phyloP scores from a whole-genome alignment of 352 stramenopile genomes.

The Elongisporangium prolatum region DNA sequence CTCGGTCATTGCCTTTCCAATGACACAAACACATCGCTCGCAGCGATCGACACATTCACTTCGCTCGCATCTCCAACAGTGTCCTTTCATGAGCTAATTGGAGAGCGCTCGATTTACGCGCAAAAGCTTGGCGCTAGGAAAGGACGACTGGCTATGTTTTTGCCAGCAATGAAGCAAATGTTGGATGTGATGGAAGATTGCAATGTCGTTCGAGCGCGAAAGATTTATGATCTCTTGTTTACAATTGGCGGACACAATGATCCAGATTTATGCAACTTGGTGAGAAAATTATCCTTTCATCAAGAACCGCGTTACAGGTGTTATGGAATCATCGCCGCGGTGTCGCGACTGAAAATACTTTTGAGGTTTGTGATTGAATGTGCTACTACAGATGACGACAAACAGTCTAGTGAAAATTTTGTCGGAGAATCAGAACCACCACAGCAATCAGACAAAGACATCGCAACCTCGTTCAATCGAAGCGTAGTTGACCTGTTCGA shows the following conservation, averaged over 20 bases:
- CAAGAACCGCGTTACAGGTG: constrained; percentile 45
- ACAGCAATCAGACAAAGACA: constrained; percentile 3
- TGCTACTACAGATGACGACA: background rate
- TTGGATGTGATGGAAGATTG: constrained; percentile 46
- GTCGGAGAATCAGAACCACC: background rate
- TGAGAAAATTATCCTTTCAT: constrained; percentile 52
- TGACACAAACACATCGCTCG: constrained; percentile 16
- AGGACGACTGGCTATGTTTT: constrained; percentile 24
- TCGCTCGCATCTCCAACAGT: constrained; percentile 21
- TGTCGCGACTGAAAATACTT: constrained; percentile 28
- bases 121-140: constrained; percentile 16
- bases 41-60: constrained; percentile 30
- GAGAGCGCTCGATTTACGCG: constrained; percentile 8
- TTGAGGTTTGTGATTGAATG: constrained; percentile 23
- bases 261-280: constrained; percentile 39
- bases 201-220: constrained; percentile 26
- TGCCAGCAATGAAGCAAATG: constrained; percentile 47
- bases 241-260: constrained; percentile 38
- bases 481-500: constrained; percentile 24
- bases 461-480: constrained; percentile 15
- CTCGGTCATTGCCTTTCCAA: constrained; percentile 31
- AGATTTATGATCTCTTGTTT: constrained; percentile 56
- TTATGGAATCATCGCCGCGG: constrained; percentile 43
- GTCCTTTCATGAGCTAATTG: constrained; percentile 11
- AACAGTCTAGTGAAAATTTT: background rate